Evolutionary conservation across 768 basidiomycete species (phyloP), one percentile per base, ranked within the genome.

Genomic region (Strobilomyces confusus): DNA sequence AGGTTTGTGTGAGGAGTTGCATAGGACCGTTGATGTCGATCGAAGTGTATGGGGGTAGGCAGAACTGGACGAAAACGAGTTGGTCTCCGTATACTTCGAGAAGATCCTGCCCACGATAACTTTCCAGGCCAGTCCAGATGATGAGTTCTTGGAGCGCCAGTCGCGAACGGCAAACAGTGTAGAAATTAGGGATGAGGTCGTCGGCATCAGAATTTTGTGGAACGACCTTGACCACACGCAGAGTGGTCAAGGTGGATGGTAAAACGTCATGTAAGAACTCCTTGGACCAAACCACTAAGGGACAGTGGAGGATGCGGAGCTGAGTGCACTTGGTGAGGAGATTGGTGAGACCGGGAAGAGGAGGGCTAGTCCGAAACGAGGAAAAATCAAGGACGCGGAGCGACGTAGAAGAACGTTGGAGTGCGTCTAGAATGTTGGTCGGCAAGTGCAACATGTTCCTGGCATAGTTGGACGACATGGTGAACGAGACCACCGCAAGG

Each of bases 361-460:
- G 36, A 0, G 55, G 59, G 4, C 33, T n/a, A 8, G 43, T 37
- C 25, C 15, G 9, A 15, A 19, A 15, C 2, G 42, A 37, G 2
- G 55, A 50, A 58, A 58, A 63, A 32, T 68, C 59, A 6, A 68
- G 47, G 37, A 64, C 61, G 13, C 55, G 52, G 38, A 68, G 36
- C 23, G 60, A 64, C 1, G 51, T 22, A 4, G 63, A 59, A 13
- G 55, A 54, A 26, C 2, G 9, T 17, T 40, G 43, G 32, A 68
- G 59, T 5, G 63, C 63, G 14, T 57, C 33, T 1, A 65, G n/a
- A 23, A 69, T 14, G 2, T 29, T 14, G 8, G 48, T 33, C 6
- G 52, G 49, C 22, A 63, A 23, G 20, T 23, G 6, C 2, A 34
- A 14, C 4, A 15, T 2, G 1, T n/a, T n/a, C n/a, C n/a, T n/a